phyloP scores from a whole-genome alignment of 2,329 filamentous ascomycete genomes.

The Beauveria scarabaeidicola region DNA sequence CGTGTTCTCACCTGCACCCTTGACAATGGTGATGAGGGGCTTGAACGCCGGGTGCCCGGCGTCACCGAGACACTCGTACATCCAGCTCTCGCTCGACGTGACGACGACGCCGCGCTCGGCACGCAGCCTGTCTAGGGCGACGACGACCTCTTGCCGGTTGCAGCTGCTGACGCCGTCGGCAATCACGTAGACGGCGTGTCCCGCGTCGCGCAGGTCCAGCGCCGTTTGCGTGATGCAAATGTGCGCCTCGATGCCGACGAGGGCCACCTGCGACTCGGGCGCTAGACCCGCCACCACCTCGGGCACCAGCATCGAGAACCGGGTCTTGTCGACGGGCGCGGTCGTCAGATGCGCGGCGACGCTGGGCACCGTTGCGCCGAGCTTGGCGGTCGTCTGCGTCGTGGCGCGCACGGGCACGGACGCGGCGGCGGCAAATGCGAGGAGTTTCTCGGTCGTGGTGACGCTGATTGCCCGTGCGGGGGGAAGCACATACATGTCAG shows the following conservation, averaged over 20 bases:
- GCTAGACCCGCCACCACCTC: slow-evolving; percentile 40
- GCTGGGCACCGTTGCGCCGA: slow-evolving; percentile 72
- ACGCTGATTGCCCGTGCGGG: slow-evolving; percentile 36
- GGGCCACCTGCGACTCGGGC: slow-evolving; percentile 51
- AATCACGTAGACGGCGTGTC: slow-evolving; percentile 77
- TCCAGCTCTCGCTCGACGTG: slow-evolving; percentile 79
- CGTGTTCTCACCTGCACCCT: slow-evolving; percentile 64
- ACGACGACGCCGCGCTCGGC: slow-evolving; percentile 63
- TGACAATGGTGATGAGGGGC: slow-evolving; percentile 65
- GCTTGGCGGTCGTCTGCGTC: slow-evolving; percentile 70
- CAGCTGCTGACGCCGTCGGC: slow-evolving; percentile 86
- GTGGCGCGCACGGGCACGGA: slow-evolving; percentile 75
- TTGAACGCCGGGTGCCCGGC: slow-evolving; percentile 66
- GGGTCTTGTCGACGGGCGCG: slow-evolving; percentile 69
- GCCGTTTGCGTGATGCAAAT: slow-evolving; percentile 93
- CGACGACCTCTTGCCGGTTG: slow-evolving; percentile 69
- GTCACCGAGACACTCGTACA: slow-evolving; percentile 87
- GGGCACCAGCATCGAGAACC: slow-evolving; percentile 80
- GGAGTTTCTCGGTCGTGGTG: slow-evolving; percentile 58
- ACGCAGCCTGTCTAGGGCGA: slow-evolving; percentile 70
- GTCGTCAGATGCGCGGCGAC: slow-evolving; percentile 50
- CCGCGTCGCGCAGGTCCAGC: slow-evolving; percentile 65
- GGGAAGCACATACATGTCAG: neutral
- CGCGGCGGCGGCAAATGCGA: slow-evolving; percentile 55
- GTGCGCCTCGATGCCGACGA: slow-evolving; percentile 88